A percentile compares a stretch with the other conserved stretches of the same genome.
These are phyloP conservation scores for Parathielavia appendiculata DNA, from an alignment of 495 filamentous ascomycete species.

Conservation along the genomic window DNA sequence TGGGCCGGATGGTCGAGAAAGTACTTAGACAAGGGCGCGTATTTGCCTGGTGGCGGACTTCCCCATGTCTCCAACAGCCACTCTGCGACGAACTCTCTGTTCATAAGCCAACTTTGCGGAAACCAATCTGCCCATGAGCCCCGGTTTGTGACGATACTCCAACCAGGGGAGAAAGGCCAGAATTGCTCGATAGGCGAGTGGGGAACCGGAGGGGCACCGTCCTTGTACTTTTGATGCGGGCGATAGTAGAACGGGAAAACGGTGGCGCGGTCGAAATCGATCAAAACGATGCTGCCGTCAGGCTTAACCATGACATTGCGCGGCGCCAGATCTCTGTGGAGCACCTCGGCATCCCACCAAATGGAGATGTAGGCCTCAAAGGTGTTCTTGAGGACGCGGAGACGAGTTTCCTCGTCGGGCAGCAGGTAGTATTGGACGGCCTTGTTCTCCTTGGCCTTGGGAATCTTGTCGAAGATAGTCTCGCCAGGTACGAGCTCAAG, in stretches of 20 bases:
- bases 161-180: conserved; percentile 3
- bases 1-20: conserved; percentile 1
- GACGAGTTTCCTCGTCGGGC: background rate
- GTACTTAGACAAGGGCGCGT: background rate
- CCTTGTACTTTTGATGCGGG: background rate
- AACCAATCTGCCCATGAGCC: background rate
- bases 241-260: background rate
- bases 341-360: background rate
- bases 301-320: background rate
- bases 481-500: background rate
- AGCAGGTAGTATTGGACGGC: background rate
- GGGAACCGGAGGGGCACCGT: background rate
- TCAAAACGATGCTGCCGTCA: background rate
- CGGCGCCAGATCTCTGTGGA: background rate
- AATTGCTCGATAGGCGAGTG: background rate
- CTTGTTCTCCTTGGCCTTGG: background rate
- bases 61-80: conserved; percentile 8
- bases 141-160: background rate
- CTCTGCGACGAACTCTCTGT: background rate
- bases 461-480: conserved; percentile 3
- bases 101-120: background rate
- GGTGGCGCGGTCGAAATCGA: conserved; percentile 4
- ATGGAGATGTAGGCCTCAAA: conserved; percentile 2
- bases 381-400: background rate
- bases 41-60: background rate